phyloP scores from a whole-genome alignment of 2,329 filamentous ascomycete species.

The Geosmithia putterillii region DNA sequence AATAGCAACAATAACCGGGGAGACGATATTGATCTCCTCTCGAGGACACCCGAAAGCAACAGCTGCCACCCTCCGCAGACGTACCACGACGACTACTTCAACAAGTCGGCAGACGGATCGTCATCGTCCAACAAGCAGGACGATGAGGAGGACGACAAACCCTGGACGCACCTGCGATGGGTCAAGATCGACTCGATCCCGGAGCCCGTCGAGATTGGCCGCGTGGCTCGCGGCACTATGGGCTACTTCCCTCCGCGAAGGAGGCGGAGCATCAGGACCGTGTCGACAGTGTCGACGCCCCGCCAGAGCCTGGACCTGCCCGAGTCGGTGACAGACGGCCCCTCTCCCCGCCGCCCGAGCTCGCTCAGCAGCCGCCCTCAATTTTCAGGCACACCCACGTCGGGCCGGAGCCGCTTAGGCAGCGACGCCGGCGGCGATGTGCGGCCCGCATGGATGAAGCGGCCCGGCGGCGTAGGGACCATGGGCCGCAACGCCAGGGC shows the following conservation, averaged over 20 bases:
- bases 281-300: constrained; percentile 55
- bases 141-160: constrained; percentile 41
- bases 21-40: constrained; percentile 34
- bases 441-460: constrained; percentile 54
- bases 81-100: constrained; percentile 28
- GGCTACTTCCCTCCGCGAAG: constrained; percentile 87
- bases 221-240: constrained; percentile 66
- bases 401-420: constrained; percentile 21
- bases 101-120: constrained; percentile 6
- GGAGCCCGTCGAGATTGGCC: constrained; percentile 71
- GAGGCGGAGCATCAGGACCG: constrained; percentile 66
- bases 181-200: constrained; percentile 60
- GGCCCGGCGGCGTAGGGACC: constrained; percentile 81
- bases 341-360: constrained; percentile 29
- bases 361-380: constrained; percentile 22
- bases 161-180: constrained; percentile 85
- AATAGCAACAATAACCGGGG: not conserved
- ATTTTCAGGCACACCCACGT: constrained; percentile 17
- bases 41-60: constrained; percentile 27
- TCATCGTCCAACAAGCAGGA: constrained; percentile 8
- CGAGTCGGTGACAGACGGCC: constrained; percentile 15
- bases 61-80: constrained; percentile 8
- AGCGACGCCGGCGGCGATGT: constrained; percentile 23
- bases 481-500: constrained; percentile 57
- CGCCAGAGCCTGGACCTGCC: constrained; percentile 51